Evolutionary conservation across 2,329 filamentous ascomycete species (phyloP).

Genomic region (Trichoderma sp.): DNA sequence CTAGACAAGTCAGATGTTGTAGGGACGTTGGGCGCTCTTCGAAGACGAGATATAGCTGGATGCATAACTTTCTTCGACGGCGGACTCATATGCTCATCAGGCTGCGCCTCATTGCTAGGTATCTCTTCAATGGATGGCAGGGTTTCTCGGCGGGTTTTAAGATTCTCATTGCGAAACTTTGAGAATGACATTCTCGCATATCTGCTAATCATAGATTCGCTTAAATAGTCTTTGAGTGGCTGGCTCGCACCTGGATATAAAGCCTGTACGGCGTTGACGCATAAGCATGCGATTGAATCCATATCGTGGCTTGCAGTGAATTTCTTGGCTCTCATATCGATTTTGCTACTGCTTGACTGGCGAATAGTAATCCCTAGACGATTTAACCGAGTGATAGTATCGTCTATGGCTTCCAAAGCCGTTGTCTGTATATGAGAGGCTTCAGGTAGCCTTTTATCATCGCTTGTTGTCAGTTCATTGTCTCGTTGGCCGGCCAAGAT

Average conservation of each 20-base stretch:
- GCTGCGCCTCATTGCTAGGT: neutral
- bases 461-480: too few species aligned
- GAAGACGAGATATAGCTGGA: neutral
- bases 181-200: neutral
- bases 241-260: conserved; percentile 1
- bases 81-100: neutral
- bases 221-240: conserved; percentile 4
- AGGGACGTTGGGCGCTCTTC: neutral
- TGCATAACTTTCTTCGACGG: neutral
- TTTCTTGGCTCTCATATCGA: neutral
- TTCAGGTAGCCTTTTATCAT: too few species aligned
- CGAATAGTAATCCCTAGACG: conserved; percentile 26
- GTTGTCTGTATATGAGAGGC: too few species aligned
- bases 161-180: neutral
- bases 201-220: conserved; percentile 1
- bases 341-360: conserved; percentile 5
- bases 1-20: neutral
- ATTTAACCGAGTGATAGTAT: conserved; percentile 21
- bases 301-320: neutral
- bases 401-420: neutral
- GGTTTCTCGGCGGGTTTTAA: neutral
- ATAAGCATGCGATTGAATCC: neutral
- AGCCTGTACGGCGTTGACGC: neutral
- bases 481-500: too few species aligned
- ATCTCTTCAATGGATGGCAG: neutral